Base-by-base conservation (phyloP, 129 eudicot genomes). In the Helianthus annuus region DNA sequence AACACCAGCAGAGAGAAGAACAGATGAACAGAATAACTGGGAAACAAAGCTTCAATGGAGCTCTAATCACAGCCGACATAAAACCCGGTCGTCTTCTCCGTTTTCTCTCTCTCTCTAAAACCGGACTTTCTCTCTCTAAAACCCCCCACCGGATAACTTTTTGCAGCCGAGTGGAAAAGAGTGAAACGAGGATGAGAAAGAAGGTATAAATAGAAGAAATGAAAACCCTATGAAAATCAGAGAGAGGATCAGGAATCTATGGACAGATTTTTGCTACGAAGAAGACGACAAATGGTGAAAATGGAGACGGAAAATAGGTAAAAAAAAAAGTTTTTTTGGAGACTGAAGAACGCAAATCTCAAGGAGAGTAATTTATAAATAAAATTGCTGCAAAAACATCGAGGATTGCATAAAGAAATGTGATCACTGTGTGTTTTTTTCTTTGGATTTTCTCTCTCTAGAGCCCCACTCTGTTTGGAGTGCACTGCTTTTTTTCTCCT, bases 61-160 rank as follows among this genome's bases (percentile, higher is more conserved):
- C 85, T 73, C 88, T 76, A 90, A 81, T 72, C 78, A 49, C 79
- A 72, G 79, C 87, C 88, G 96, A 93, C 98, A 93, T 93, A 93
- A 76, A 89, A 78, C 46, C 84, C 58, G 45, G 60, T 69, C 62
- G 9, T 69, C 77, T 78, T 71, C 77, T 48, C 67, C 59, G 32
- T 55, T 15, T 7, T 32, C 57, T 34, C 38, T 19, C 38, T 19
- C 22, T 36, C 38, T 72, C 57, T 14, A 27, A n/a, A 68, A 8
- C 83, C 48, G 56, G 44, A 17, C 66, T 77, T 83, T 68, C 42
- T 51, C 70, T 69, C 81, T 53, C 81, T 38, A 74, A 17, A 65
- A 53, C 70, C 87, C 53, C 53, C 46, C 53, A 62, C 68, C 68
- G 54, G 45, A 32, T 32, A 32, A 32, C 36, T 32, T 6, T 70